Conservation (phyloP, 192 early-diverging fungal genomes). For the Backusella sp. region DNA sequence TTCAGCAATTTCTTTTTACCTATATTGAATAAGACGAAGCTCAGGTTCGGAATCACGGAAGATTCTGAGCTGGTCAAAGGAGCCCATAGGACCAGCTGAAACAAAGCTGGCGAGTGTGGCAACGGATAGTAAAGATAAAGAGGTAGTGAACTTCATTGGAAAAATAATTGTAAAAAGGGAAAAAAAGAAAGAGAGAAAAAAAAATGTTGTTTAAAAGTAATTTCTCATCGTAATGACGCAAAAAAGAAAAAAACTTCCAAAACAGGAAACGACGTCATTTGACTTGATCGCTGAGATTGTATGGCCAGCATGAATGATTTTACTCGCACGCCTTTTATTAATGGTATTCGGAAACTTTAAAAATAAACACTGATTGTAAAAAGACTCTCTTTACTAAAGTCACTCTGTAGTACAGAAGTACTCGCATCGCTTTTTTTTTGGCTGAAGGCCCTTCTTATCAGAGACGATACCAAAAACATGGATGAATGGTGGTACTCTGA, state of each 20-base stretch:
- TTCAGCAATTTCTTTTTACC: slow-evolving; percentile 7
- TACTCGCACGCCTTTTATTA: too few species aligned
- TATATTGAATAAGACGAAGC: slow-evolving; percentile 52
- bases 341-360: too few species aligned
- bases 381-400: too few species aligned
- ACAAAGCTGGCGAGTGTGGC: not conserved
- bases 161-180: not conserved
- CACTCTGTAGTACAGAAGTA: too few species aligned
- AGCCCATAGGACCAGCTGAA: slow-evolving; percentile 6
- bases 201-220: not conserved
- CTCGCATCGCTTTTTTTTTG: too few species aligned
- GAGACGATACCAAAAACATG: too few species aligned
- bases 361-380: too few species aligned
- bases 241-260: not conserved
- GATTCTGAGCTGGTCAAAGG: slow-evolving; percentile 14
- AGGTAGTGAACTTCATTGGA: not conserved
- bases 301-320: not conserved
- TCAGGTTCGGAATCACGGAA: slow-evolving; percentile 18
- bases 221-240: not conserved
- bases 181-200: not conserved
- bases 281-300: not conserved
- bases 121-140: slow-evolving; percentile 8
- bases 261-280: not conserved
- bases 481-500: too few species aligned
- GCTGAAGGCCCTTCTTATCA: too few species aligned